A percentile compares a stretch with the other conserved stretches of the same genome.
Conservation (phyloP, 2,329 filamentous ascomycete species). For the Pseudopithomyces maydicus region DNA sequence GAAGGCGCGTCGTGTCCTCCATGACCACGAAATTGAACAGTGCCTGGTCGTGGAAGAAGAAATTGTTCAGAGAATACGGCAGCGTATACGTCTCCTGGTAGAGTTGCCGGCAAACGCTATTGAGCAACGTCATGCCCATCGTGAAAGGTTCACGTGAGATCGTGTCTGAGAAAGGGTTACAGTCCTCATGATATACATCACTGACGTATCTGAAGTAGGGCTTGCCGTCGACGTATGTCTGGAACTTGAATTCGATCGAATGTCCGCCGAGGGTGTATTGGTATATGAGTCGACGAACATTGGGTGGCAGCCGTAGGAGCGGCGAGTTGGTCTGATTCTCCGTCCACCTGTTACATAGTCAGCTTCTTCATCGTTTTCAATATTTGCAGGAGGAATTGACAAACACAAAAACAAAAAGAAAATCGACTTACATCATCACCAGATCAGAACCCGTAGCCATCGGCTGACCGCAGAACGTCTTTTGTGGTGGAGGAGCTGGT, state of each 20-base stretch:
- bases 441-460: slow-evolving; percentile 9
- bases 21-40: slow-evolving; percentile 36
- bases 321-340: slow-evolving; percentile 29
- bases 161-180: slow-evolving; percentile 17
- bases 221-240: slow-evolving; percentile 20
- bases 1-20: slow-evolving; percentile 21
- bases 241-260: slow-evolving; percentile 30
- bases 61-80: slow-evolving; percentile 29
- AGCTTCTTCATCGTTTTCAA: no score
- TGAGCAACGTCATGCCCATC: slow-evolving; percentile 25
- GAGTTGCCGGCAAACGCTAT: slow-evolving; percentile 33
- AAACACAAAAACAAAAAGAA: no score
- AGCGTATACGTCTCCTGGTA: slow-evolving; percentile 34
- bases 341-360: slow-evolving; percentile 23
- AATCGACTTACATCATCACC: slow-evolving; percentile 13
- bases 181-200: slow-evolving; percentile 16
- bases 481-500: neutral
- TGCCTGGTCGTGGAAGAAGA: slow-evolving; percentile 26
- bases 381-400: no score
- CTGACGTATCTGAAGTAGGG: slow-evolving; percentile 31
- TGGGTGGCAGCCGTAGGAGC: slow-evolving; percentile 29
- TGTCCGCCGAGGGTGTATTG: slow-evolving; percentile 26
- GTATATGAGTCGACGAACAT: slow-evolving; percentile 29
- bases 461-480: slow-evolving; percentile 6
- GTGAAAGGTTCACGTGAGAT: slow-evolving; percentile 9